Evolutionary conservation across 2,329 filamentous ascomycete genomes (phyloP).

Genomic region (Rutstroemia sydowiana): DNA sequence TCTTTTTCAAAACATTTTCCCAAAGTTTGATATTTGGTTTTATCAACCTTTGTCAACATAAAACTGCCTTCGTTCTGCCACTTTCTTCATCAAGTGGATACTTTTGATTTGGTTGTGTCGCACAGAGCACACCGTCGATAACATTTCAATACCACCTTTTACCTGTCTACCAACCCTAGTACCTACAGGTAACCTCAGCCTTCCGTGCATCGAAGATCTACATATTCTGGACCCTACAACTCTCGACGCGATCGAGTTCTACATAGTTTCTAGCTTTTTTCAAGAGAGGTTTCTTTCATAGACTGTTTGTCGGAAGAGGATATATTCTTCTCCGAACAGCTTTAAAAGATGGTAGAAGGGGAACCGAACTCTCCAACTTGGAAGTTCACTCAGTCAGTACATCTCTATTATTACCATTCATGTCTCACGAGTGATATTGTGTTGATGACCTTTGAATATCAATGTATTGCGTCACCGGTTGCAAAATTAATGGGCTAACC

Average conservation of each 20-base stretch:
- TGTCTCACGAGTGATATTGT: background rate
- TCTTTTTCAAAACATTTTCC: too few relatives aligned
- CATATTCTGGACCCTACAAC: conserved; percentile 10
- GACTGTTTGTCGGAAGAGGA: conserved; percentile 22
- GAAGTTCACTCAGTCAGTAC: conserved; percentile 86
- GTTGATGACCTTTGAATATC: background rate
- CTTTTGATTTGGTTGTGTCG: background rate
- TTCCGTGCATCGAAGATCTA: conserved; percentile 15
- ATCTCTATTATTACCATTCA: background rate
- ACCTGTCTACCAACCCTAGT: conserved; percentile 17
- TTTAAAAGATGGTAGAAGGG: conserved; percentile 85
- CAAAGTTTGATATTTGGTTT: background rate
- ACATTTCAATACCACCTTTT: conserved; percentile 7
- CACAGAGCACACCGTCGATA: conserved; percentile 8
- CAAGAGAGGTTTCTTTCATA: conserved; percentile 5
- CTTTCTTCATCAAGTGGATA: background rate
- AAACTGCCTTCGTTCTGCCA: background rate
- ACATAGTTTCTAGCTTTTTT: conserved; percentile 11
- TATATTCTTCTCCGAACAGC: conserved; percentile 26
- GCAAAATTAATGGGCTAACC: conserved; percentile 20
- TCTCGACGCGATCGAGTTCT: conserved; percentile 21
- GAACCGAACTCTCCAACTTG: conserved; percentile 92
- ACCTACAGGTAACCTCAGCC: conserved; percentile 19
- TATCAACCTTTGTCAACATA: background rate
- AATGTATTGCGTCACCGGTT: conserved; percentile 3